A percentile compares a stretch with the other conserved stretches of the same genome.
These are phyloP conservation scores for Escallonia herrerae DNA, from an alignment of 129 eudicot species.

Conservation along the genomic window DNA sequence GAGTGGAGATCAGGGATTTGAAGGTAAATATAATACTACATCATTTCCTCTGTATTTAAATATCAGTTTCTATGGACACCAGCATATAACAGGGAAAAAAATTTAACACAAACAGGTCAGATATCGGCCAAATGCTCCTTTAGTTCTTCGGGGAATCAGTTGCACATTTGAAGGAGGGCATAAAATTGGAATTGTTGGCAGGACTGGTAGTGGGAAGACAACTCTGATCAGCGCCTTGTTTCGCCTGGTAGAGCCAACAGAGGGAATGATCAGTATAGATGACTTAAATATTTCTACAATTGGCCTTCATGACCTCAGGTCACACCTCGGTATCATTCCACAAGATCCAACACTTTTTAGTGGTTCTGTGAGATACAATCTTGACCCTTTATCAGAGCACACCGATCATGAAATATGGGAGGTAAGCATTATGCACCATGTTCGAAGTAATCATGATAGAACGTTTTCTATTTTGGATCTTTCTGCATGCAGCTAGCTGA, in stretches of 20 bases:
- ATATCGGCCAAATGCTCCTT: constrained; percentile 47
- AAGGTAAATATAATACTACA: constrained; percentile 29
- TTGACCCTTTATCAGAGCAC: constrained; percentile 56
- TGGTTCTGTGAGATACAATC: constrained; percentile 57
- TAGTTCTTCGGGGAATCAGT: constrained; percentile 55
- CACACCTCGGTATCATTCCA: constrained; percentile 54
- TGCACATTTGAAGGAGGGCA: constrained; percentile 63
- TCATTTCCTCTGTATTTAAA: neutral
- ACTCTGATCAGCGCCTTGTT: constrained; percentile 61
- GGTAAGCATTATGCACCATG: constrained; percentile 24
- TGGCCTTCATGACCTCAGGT: constrained; percentile 65
- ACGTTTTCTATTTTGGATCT: neutral
- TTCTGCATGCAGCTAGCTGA: no score
- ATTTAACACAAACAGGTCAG: constrained; percentile 36
- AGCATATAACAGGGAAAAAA: neutral
- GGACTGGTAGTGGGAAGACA: constrained; percentile 76
- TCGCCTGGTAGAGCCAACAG: constrained; percentile 66
- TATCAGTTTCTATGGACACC: neutral
- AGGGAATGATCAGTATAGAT: constrained; percentile 61
- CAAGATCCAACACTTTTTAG: constrained; percentile 64
- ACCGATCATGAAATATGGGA: constrained; percentile 54
- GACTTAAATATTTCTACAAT: constrained; percentile 37
- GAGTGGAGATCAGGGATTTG: constrained; percentile 45
- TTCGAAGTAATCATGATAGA: neutral
- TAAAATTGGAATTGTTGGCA: constrained; percentile 68